Percentiles rank a stretch among this genome's conserved stretches.
These are phyloP conservation scores for Saccharomycopsis guyanensis DNA, from an alignment of 805 yeast species.

Conservation along the genomic window DNA sequence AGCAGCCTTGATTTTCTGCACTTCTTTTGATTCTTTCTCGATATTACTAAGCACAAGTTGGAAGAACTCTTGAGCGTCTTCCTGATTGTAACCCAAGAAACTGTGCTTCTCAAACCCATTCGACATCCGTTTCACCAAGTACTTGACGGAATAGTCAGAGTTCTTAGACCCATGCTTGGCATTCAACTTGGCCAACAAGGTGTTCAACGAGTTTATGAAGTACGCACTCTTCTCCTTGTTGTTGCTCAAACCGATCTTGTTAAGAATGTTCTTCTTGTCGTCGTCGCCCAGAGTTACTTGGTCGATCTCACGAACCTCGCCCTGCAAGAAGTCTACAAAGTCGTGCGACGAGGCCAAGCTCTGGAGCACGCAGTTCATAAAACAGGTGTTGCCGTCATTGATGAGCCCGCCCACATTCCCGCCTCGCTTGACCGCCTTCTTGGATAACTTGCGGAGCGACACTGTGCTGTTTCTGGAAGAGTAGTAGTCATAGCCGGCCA, in stretches of 20 bases:
- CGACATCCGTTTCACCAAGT: conserved; percentile 58
- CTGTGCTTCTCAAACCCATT: conserved; percentile 73
- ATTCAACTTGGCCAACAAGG: conserved; percentile 49
- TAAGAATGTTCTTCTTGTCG: conserved; percentile 20
- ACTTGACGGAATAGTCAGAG: conserved; percentile 55
- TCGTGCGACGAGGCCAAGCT: conserved; percentile 68
- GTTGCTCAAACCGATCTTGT: conserved; percentile 19
- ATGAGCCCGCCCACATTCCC: conserved; percentile 78
- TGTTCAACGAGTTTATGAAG: conserved; percentile 49
- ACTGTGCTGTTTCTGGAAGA: not conserved
- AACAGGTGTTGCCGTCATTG: conserved; percentile 92
- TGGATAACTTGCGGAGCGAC: conserved; percentile 11
- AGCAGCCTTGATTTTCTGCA: conserved; percentile 24
- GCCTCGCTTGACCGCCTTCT: conserved; percentile 47
- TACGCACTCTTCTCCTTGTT: conserved; percentile 19
- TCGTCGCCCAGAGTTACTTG: conserved; percentile 19
- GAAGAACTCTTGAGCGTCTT: conserved; percentile 95
- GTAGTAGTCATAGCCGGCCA: conserved; percentile 10
- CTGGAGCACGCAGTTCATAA: conserved; percentile 87
- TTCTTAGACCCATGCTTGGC: conserved; percentile 41
- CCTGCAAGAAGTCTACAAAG: conserved; percentile 47
- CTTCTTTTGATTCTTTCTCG: conserved; percentile 46
- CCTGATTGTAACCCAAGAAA: conserved; percentile 82
- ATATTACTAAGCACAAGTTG: conserved; percentile 65
- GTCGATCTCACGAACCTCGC: conserved; percentile 26